Evolutionary conservation across 371 early-diverging fungal species (phyloP), one percentile per base, ranked within the genome.

Genomic region (Rhizopus stolonifer): DNA sequence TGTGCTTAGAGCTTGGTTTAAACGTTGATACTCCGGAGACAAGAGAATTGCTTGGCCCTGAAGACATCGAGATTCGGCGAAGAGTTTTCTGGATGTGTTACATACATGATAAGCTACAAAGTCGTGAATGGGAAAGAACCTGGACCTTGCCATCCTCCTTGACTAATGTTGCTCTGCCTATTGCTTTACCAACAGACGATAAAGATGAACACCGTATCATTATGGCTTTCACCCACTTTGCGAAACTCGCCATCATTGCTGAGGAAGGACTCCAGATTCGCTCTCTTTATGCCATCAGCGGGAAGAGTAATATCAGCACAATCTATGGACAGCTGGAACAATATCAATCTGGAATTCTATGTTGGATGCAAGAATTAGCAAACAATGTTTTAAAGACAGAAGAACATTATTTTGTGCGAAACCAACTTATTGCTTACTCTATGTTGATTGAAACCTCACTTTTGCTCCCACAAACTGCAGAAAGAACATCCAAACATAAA

Each of bases 21-120:
- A 31, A 61, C 32, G 15, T 42, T 0, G 57, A 61, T 33, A 57
- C 56, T 44, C 43, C 40, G 18, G 47, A 56, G n/a, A 32, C 58
- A 18, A 42, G 50, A 15, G 45, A 34, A n/a, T 38, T 25, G 4
- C 9, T 63, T 17, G 19, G 46, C 11, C 25, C 38, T 14, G 38
- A 49, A 14, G 64, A 63, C 11, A 47, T 63, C 3, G 64, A 63
- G 25, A 14, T 58, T 17, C 32, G 61, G 13, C 49, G 55, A 23
- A 57, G 53, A 19, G 56, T 61, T 0, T 66, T 66, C 44, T 70
- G 70, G 70, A 50, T 55, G 2, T 66, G 67, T 33, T 70, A 64
- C 26, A 61, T 61, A 14, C 24, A 67, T 9, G 70, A 70, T 47
- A 70, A 70, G 31, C 29, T 60, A 31, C 70, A 67, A 44, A 68